phyloP scores from a whole-genome alignment of 768 basidiomycete species.

The Asterophora parasitica region DNA sequence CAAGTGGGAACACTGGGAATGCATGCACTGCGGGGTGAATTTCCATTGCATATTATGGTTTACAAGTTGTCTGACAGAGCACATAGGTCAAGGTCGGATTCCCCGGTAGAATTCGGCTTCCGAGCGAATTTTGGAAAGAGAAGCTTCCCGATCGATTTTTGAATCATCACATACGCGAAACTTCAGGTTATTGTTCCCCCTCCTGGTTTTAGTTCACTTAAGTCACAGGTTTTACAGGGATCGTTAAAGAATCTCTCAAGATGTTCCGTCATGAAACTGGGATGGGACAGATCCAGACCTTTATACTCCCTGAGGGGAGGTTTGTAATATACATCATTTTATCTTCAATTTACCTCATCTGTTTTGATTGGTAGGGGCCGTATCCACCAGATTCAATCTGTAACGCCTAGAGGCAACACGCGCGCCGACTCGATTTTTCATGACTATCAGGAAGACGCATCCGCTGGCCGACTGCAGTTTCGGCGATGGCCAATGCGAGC shows the following conservation, averaged over 20 bases:
- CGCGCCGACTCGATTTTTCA: slow-evolving; percentile 59
- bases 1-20: slow-evolving; percentile 76
- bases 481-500: slow-evolving; percentile 67
- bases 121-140: slow-evolving; percentile 33
- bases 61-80: not conserved
- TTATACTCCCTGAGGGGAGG: slow-evolving; percentile 44
- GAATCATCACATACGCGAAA: slow-evolving; percentile 25
- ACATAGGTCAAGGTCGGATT: slow-evolving; percentile 21
- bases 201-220: not conserved
- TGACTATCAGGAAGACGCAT: slow-evolving; percentile 65
- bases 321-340: slow-evolving; percentile 18
- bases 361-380: slow-evolving; percentile 47
- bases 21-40: slow-evolving; percentile 51
- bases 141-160: slow-evolving; percentile 25
- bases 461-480: slow-evolving; percentile 50
- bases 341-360: not conserved
- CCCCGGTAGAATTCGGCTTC: slow-evolving; percentile 25
- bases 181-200: slow-evolving; percentile 24
- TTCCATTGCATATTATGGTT: not conserved
- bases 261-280: slow-evolving; percentile 21
- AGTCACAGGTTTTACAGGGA: slow-evolving; percentile 21
- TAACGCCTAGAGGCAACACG: slow-evolving; percentile 28
- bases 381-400: slow-evolving; percentile 53
- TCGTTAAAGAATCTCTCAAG: slow-evolving; percentile 19
- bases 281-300: slow-evolving; percentile 36